Base-by-base conservation (phyloP, 2,329 filamentous ascomycete genomes). In the Cordyceps cicadae region DNA sequence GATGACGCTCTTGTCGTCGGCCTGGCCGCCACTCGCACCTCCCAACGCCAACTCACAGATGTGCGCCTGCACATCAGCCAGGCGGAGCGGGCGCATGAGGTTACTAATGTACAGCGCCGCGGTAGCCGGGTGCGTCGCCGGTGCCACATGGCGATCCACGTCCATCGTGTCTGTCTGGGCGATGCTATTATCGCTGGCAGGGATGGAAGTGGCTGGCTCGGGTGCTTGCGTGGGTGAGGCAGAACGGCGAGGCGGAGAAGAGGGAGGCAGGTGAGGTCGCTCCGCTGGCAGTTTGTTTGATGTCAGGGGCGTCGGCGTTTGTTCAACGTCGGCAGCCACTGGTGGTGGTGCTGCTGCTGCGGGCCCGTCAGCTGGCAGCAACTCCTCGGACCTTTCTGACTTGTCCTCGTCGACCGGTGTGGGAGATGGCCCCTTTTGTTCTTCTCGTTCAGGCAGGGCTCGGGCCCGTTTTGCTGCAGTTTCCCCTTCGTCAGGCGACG, bases 61-160 rank as follows among this genome's bases (percentile, higher is more conserved):
- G 69, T 97, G 86, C 1, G 82, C 79, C 67, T 83, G 84, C 1
- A 97, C 81, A 19, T 79, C 78, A 29, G 79, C 76, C 0, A 85
- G 82, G 62, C 90, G 88, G 24, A 97, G 79, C 11, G 94, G 92
- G 52, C 93, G 87, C 85, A 95, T 92, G 59, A 97, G 84, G 68
- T 96, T 88, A 71, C 87, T 87, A 67, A 97, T 94, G 75, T 97
- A 97, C 52, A 97, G 77, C 17, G 90, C 87, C 37, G 84, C 75
- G 3, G 92, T 93, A 5, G 88, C 86, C 24, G 84, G 82, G 71
- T 94, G 89, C 41, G 87, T 74, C 0, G 89, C 81, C 7, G 87
- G 85, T 26, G 73, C 73, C 32, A 79, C 72, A 45, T 74, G 70
- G 21, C 67, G 64, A 32, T 74, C 74, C 65, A 72, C 71, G 21